A percentile compares a stretch with the other conserved stretches of the same genome.
Evolutionary conservation across 257 asterid species (phyloP).

Genomic region (Solanum verrucosum): DNA sequence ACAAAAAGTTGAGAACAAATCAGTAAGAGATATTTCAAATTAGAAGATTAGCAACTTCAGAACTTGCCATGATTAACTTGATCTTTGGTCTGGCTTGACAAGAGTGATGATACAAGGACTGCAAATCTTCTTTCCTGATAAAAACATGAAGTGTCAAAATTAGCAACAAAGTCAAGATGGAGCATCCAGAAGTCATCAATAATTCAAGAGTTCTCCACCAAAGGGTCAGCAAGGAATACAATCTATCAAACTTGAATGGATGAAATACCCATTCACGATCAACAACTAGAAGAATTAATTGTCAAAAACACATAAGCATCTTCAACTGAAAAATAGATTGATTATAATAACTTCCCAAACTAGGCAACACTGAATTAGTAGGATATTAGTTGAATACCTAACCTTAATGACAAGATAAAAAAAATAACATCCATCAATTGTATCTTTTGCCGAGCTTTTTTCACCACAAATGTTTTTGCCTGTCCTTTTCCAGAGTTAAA

Average conservation of each 20-base stretch:
- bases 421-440: neutral
- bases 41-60: constrained; percentile 2
- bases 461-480: neutral
- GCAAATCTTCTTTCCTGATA: constrained; percentile 93
- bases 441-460: neutral
- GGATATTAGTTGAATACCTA: neutral
- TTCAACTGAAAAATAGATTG: neutral
- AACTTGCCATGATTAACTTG: constrained; percentile 84
- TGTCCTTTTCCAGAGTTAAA: neutral
- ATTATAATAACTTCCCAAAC: neutral
- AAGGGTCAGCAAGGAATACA: neutral
- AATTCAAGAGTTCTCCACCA: neutral
- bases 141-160: neutral
- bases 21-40: neutral
- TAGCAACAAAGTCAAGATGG: neutral
- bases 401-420: neutral
- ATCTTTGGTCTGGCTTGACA: constrained; percentile 98
- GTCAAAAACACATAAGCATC: neutral
- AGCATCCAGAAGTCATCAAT: neutral
- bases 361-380: neutral
- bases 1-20: neutral
- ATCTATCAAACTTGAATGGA: neutral
- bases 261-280: neutral
- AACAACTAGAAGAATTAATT: neutral
- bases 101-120: constrained; percentile 71